Evolutionary conservation across 2,329 filamentous ascomycete genomes (phyloP).

Genomic region (Zymoseptoria passerinii): DNA sequence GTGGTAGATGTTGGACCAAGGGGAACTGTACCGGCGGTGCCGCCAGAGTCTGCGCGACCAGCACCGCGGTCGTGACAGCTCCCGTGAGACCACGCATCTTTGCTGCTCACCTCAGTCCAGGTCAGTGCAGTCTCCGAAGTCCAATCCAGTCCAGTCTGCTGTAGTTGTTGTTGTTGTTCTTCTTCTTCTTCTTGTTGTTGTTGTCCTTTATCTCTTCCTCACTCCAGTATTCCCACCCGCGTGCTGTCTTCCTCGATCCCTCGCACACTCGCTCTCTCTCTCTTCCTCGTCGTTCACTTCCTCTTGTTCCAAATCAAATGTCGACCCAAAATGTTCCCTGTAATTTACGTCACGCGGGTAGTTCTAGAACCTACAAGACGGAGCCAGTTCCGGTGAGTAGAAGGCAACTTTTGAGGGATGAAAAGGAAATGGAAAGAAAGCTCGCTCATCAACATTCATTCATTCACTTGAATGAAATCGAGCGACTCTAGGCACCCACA

Average conservation of each 20-base stretch:
- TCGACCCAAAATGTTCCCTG: not conserved
- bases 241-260: no score
- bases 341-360: not conserved
- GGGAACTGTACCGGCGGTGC: conserved; percentile 15
- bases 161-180: not conserved
- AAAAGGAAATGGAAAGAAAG: not conserved
- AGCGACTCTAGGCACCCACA: not conserved
- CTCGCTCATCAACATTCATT: no score
- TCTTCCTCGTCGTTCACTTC: not conserved
- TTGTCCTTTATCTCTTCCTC: not conserved
- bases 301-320: not conserved
- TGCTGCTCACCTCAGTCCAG: no score
- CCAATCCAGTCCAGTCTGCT: not conserved
- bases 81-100: not conserved
- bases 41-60: conserved; percentile 9
- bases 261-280: not conserved
- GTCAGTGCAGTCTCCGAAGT: no score
- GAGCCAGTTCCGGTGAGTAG: not conserved
- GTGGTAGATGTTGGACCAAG: not conserved
- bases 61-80: conserved; percentile 3
- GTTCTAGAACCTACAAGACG: not conserved
- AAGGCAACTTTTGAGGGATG: no score
- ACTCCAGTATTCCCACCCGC: not conserved
- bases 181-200: not conserved
- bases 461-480: no score